phyloP scores from a whole-genome alignment of 2,329 filamentous ascomycete species.

The Aspergillus aculeatus region DNA sequence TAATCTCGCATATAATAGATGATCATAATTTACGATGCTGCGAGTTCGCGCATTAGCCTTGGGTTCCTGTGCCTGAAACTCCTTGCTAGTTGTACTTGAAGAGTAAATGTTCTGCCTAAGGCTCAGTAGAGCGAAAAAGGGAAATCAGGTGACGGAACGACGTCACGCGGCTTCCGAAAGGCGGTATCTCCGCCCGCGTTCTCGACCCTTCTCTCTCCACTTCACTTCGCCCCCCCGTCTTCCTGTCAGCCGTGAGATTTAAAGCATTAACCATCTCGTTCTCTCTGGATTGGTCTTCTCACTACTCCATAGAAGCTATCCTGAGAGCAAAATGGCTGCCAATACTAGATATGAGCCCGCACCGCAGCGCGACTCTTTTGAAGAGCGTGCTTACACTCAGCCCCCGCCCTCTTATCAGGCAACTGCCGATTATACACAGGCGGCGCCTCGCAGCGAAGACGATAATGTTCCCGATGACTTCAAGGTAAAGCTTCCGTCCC shows the following conservation, averaged over 20 bases:
- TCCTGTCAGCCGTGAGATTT: background rate
- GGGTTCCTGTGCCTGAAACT: no score
- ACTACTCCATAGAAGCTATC: background rate
- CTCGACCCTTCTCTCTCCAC: conserved; percentile 4
- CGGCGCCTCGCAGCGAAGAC: conserved; percentile 68
- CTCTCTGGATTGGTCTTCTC: background rate
- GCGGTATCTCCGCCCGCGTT: background rate
- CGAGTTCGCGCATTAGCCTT: no score
- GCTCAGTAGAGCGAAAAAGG: background rate
- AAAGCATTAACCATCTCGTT: background rate
- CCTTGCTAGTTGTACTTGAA: no score
- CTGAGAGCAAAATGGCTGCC: conserved; percentile 58
- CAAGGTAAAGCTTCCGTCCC: conserved; percentile 61
- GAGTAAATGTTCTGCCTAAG: background rate
- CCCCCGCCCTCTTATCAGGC: conserved; percentile 79
- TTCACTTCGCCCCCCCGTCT: conserved; percentile 1
- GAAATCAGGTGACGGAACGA: conserved; percentile 8
- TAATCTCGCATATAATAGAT: conserved; percentile 4
- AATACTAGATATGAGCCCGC: conserved; percentile 81
- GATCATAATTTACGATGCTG: background rate
- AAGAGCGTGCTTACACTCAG: conserved; percentile 67
- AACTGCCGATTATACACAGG: conserved; percentile 59
- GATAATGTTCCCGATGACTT: conserved; percentile 97
- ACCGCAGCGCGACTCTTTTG: conserved; percentile 82
- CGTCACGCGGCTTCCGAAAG: conserved; percentile 10